Base-by-base conservation (phyloP, 2,329 filamentous ascomycete genomes). In the Xylaria arbuscula region DNA sequence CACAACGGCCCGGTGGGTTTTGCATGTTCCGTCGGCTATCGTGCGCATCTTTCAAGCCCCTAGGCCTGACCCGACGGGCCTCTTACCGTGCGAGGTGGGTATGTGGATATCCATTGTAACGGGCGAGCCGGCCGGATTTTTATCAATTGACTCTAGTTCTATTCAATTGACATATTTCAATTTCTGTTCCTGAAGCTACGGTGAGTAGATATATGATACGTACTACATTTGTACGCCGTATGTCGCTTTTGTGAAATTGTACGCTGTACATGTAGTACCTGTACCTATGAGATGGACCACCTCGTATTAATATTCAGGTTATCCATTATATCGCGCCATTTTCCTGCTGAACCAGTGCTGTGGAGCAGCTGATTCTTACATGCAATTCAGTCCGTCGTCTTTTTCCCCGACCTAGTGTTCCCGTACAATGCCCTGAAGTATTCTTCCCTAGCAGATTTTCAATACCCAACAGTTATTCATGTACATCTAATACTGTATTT, bases 11-110 rank as follows among this genome's bases (percentile, higher is more conserved):
- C 38, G 22, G 54, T 63, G 59, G 66, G 38, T 54, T 66, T 64
- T 57, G 53, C 36, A 17, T 48, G 60, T 48, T 54, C 45, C 58
- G 57, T 67, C 53, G 57, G 64, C 40, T 55, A 51, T 36, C 57
- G 15, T 61, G 10, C 15, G 34, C 42, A 66, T 24, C 53, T 42
- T 22, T 42, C 45, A 38, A 22, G 15, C 34, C 42, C 34, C 57
- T 34, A 36, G 54, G 24, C 47, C 19, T 51, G 15, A 22, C 47
- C 11, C 24, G 47, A 32, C 42, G 48, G 17, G n/a, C 32, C 53
- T n/a, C n/a, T n/a, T n/a, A n/a, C n/a, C n/a, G n/a, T n/a, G 47
- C 15, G 22, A 47, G 34, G 40, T 42, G 53, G 47, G 19, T 42
- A 40, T 13, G 36, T 53, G 54, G 51, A 45, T 53, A 34, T 57